Evolutionary conservation across 495 filamentous ascomycete species (phyloP).

Genomic region (Neurospora sp.): DNA sequence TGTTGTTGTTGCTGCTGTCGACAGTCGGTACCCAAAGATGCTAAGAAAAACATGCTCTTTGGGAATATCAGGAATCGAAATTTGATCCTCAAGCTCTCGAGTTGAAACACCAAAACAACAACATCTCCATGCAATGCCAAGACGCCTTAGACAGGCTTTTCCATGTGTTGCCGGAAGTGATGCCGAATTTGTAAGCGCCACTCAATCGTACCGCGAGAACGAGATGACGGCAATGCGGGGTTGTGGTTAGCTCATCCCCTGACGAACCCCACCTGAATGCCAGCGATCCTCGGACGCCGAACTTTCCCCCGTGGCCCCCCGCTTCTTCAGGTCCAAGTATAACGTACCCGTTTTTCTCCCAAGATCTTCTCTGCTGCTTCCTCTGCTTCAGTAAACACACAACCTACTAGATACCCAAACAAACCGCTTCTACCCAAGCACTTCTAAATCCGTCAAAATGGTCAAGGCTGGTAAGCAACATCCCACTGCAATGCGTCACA

Average conservation of each 20-base stretch:
- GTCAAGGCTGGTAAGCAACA: constrained; percentile 81
- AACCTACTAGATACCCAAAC: constrained; percentile 1
- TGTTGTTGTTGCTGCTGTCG: background rate
- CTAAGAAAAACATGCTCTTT: background rate
- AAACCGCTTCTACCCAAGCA: background rate
- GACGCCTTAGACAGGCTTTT: background rate
- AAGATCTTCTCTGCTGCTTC: background rate
- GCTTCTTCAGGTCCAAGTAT: background rate
- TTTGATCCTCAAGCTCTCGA: background rate
- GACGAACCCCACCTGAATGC: constrained; percentile 11
- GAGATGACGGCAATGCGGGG: constrained; percentile 16
- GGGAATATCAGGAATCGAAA: background rate
- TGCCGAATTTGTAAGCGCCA: background rate
- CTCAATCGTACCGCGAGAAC: background rate
- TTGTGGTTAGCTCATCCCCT: background rate
- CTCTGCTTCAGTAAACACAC: background rate
- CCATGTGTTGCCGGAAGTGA: background rate
- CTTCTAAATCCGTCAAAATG: constrained; percentile 51
- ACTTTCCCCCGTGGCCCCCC: background rate
- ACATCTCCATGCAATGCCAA: background rate
- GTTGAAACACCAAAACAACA: background rate
- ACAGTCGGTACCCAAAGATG: background rate
- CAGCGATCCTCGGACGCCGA: constrained; percentile 12
- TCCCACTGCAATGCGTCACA: constrained; percentile 10
- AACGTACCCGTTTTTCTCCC: constrained; percentile 4